Percentiles rank a stretch among this genome's conserved stretches.
Conservation (phyloP, 805 yeast species). For the Saccharomycopsis javanensis region DNA sequence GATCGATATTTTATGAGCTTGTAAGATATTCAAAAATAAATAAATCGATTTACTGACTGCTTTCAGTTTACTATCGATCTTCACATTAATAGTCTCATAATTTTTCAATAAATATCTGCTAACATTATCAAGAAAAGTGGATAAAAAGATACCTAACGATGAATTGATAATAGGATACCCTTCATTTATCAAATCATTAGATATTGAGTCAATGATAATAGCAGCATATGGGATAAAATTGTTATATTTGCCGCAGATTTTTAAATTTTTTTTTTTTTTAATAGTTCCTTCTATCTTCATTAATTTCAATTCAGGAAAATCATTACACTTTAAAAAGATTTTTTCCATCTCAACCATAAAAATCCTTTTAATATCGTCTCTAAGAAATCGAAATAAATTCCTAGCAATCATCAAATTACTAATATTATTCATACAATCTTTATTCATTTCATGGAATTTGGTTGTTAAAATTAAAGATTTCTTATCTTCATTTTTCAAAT, state of each 20-base stretch:
- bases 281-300: background rate
- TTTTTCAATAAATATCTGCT: conserved; percentile 13
- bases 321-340: conserved; percentile 33
- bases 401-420: conserved; percentile 24
- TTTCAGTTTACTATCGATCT: conserved; percentile 10
- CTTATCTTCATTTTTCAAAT: background rate
- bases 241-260: conserved; percentile 7
- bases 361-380: conserved; percentile 25
- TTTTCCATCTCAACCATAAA: conserved; percentile 32
- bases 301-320: conserved; percentile 28
- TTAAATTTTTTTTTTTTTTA: background rate
- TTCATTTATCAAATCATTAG: conserved; percentile 4
- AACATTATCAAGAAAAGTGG: conserved; percentile 32
- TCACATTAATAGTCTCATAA: conserved; percentile 1
- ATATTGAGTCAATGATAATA: conserved; percentile 6
- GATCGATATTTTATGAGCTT: conserved; percentile 45
- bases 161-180: conserved; percentile 22
- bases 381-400: conserved; percentile 32
- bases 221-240: conserved; percentile 17
- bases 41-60: conserved; percentile 31
- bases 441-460: background rate
- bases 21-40: conserved; percentile 43
- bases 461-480: background rate
- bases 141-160: conserved; percentile 33
- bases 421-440: background rate